Evolutionary conservation across 2,329 filamentous ascomycete species (phyloP), one percentile per base, ranked within the genome.

Genomic region (Albifimbria verrucaria): DNA sequence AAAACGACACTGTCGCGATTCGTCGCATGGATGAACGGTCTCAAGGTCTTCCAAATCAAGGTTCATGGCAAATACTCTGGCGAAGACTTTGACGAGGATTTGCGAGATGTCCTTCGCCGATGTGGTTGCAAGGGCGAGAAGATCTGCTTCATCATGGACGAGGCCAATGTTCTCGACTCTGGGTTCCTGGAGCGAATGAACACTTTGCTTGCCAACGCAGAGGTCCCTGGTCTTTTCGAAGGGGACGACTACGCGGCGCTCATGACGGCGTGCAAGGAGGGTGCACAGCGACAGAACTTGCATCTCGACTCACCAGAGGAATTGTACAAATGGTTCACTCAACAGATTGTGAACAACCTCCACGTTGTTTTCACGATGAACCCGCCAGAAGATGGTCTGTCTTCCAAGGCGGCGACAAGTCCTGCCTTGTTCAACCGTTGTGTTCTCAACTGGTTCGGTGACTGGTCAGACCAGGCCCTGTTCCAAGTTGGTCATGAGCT

Each of bases 321-420:
- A 72, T 79, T 99, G n/a, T 99, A 99, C 81, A 97, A 97, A 76
- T 99, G 94, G 94, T 99, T 99, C 76, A 99, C 95, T 0, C 90
- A 96, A 64, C 94, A 99, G 71, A 97, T 99, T 64, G 90, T 99
- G 69, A 96, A 96, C 78, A 99, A 99, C 67, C 77, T 99, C 41
- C 94, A 99, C 65, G 94, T 99, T 47, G 94, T 99, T 21, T 99
- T 99, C 71, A 99, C 94, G 3, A 99, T 99, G 94, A 99, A 99
- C 71, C 94, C 94, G 15, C 95, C 94, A 0, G 91, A 97, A 67
- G 94, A 94, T 62, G 93, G 94, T 1, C 77, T 99, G 9, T 94
- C 90, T 2, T 96, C 92, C 26, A 97, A 97, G 77, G 94, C 94
- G 52, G 95, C 94, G 24, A 99, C 95, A 3, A 97, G 92, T 81